Evolutionary conservation across 371 early-diverging fungal species (phyloP).

Genomic region (Syncephalastrum sp.): DNA sequence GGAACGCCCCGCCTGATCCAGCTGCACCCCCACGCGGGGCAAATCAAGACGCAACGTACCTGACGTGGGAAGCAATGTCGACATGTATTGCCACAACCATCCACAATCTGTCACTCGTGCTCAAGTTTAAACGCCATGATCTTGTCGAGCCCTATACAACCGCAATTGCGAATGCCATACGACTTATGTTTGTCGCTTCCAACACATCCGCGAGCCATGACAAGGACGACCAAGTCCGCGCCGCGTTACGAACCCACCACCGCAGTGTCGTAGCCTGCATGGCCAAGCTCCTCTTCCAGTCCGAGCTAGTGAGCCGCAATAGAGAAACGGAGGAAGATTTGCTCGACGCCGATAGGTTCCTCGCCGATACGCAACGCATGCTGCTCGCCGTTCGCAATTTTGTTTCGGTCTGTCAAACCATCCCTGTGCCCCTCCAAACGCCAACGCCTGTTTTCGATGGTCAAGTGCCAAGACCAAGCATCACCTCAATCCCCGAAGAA

Average conservation of each 20-base stretch:
- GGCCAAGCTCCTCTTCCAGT: constrained; percentile 54
- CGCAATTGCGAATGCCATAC: constrained; percentile 74
- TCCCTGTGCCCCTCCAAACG: constrained; percentile 13
- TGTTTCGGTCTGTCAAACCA: constrained; percentile 28
- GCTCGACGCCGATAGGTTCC: constrained; percentile 2
- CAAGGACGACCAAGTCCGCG: constrained; percentile 58
- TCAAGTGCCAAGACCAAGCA: background rate
- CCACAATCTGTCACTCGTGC: constrained; percentile 46
- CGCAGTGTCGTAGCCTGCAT: constrained; percentile 74
- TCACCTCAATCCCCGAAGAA: constrained; percentile 8
- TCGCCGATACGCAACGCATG: constrained; percentile 27
- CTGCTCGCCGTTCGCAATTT: constrained; percentile 26
- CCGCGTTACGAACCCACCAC: constrained; percentile 68
- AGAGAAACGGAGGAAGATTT: constrained; percentile 10
- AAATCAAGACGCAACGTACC: too few species aligned
- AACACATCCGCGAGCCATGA: constrained; percentile 55
- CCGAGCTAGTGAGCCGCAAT: constrained; percentile 68
- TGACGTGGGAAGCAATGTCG: constrained; percentile 66
- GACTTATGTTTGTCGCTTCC: constrained; percentile 79
- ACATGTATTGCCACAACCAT: constrained; percentile 63
- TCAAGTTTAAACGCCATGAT: constrained; percentile 49
- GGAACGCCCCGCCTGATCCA: too few species aligned
- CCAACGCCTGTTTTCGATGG: too few species aligned
- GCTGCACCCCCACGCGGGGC: too few species aligned
- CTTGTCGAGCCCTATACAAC: constrained; percentile 54